These are phyloP conservation scores for Juglanconis juglandina DNA, from an alignment of 2,329 filamentous ascomycete species.

Conservation along the genomic window DNA sequence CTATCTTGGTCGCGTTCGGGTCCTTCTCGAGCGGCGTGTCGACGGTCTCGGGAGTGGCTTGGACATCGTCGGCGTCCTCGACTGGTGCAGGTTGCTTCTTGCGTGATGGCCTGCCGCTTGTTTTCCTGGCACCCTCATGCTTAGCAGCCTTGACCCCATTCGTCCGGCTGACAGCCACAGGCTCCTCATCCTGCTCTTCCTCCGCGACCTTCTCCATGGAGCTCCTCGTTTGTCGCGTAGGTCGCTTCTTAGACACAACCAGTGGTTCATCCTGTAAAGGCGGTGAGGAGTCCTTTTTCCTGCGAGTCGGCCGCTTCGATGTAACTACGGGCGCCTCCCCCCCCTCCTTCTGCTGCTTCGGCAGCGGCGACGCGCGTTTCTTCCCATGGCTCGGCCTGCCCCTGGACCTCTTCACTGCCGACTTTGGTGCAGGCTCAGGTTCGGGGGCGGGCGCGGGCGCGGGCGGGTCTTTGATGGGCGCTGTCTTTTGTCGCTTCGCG, in stretches of 20 bases:
- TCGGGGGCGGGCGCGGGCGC: constrained; percentile 26
- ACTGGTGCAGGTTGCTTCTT: constrained; percentile 13
- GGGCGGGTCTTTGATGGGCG: constrained; percentile 25
- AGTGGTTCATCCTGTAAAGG: constrained; percentile 34
- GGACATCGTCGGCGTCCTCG: constrained; percentile 13
- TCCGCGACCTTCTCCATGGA: constrained; percentile 36
- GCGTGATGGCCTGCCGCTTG: constrained; percentile 9
- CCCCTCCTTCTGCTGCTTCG: constrained; percentile 18
- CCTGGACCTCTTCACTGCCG: constrained; percentile 39
- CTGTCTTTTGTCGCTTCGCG: constrained; percentile 62
- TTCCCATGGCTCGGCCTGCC: constrained; percentile 33
- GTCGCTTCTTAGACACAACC: constrained; percentile 36
- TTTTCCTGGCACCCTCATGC: constrained; percentile 8
- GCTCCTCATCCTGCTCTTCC: constrained; percentile 22
- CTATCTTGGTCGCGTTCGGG: constrained; percentile 60
- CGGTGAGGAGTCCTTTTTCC: constrained; percentile 38
- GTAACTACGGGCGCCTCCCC: constrained; percentile 17
- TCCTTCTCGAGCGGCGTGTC: constrained; percentile 26
- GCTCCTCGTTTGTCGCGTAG: constrained; percentile 41
- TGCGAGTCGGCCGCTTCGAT: constrained; percentile 29
- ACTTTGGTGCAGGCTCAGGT: constrained; percentile 38
- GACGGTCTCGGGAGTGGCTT: constrained; percentile 9
- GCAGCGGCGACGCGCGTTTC: constrained; percentile 26
- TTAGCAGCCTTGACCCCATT: constrained; percentile 10
- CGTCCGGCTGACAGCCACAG: constrained; percentile 10